Conservation (phyloP, 768 basidiomycete species). For the Lentinula aciculospora region DNA sequence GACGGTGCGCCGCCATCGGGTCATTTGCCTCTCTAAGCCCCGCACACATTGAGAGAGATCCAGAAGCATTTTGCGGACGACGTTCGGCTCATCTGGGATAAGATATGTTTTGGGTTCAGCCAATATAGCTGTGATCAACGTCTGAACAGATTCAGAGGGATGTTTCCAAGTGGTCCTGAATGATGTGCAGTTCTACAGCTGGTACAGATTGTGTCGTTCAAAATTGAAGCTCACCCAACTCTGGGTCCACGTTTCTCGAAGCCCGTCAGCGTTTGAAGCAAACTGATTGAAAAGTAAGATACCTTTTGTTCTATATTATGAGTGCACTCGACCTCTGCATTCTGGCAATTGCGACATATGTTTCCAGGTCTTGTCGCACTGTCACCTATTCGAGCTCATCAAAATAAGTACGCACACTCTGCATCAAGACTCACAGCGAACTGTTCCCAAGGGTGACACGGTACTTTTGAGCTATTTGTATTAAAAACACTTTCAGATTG, state of each 20-base stretch:
- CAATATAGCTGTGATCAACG: background rate
- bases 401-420: background rate
- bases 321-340: background rate
- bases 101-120: background rate
- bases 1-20: background rate
- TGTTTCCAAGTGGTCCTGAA: background rate
- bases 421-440: too few species aligned
- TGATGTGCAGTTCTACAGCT: background rate
- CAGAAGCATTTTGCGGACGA: background rate
- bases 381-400: background rate
- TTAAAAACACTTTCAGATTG: background rate
- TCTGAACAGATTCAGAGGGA: constrained; percentile 5
- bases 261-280: background rate
- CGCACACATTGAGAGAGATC: constrained; percentile 1
- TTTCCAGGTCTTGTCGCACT: background rate
- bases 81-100: background rate
- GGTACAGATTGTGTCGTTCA: background rate
- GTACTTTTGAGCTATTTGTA: background rate
- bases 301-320: constrained; percentile 2
- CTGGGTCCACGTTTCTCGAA: constrained; percentile 1
- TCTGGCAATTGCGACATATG: constrained; percentile 1
- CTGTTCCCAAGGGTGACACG: background rate
- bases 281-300: background rate
- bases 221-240: background rate
- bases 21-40: constrained; percentile 2